Conservation (phyloP, 163 green algal genomes). For the Coccomyxa subellipsoidea region DNA sequence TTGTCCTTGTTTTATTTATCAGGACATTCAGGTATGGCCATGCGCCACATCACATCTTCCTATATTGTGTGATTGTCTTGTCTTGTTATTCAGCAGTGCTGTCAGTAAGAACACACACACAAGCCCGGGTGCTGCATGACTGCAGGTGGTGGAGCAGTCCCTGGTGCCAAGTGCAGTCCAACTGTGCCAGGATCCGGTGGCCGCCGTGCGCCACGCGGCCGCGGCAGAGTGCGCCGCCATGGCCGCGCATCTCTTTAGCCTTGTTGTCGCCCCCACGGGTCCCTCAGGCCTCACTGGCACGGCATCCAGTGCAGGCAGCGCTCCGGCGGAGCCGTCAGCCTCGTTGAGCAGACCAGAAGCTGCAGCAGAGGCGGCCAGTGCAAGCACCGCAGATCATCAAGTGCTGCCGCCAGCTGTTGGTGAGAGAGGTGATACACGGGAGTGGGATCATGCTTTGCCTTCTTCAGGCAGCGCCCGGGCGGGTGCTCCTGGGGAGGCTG, state of each 20-base stretch:
- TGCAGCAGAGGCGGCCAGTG: neutral
- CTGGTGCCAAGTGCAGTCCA: conserved; percentile 40
- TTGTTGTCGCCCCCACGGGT: neutral
- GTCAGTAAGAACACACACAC: too few relatives aligned
- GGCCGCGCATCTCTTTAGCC: neutral
- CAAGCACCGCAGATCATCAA: neutral
- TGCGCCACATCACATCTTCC: too few relatives aligned
- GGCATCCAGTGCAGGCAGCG: neutral
- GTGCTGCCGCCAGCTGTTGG: too few relatives aligned
- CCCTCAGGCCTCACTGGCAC: neutral
- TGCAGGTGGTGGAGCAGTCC: conserved; percentile 25
- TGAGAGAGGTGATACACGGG: too few relatives aligned
- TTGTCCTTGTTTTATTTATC: too few relatives aligned
- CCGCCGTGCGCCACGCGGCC: conserved; percentile 41
- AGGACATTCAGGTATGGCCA: too few relatives aligned
- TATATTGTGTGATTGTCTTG: too few relatives aligned
- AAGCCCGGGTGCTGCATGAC: conserved; percentile 1
- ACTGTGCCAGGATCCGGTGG: conserved; percentile 47
- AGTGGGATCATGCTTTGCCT: too few relatives aligned
- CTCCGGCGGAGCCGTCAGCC: too few relatives aligned
- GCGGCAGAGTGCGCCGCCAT: conserved; percentile 34
- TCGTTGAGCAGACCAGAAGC: too few relatives aligned
- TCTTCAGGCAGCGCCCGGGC: too few relatives aligned
- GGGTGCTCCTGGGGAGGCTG: neutral
- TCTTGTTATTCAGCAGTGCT: too few relatives aligned